Base-by-base conservation (phyloP, 2,329 filamentous ascomycete species). In the Colletotrichum gigasporum region DNA sequence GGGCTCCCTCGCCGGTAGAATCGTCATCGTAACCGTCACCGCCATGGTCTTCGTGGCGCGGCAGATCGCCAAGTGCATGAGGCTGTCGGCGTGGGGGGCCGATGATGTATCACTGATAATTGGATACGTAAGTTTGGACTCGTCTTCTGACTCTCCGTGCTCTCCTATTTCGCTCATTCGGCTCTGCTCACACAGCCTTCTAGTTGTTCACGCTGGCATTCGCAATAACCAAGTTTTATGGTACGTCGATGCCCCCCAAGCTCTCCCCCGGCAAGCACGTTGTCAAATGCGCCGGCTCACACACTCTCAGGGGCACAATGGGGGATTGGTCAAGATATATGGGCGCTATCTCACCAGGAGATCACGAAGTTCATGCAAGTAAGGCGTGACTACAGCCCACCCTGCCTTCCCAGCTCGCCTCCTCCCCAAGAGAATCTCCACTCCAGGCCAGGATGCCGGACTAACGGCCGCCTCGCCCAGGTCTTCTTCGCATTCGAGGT, bases 101-200 rank as follows among this genome's bases (percentile, higher is more conserved):
- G 61, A 64, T 24, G 61, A 64, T 16, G 37, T 45, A 14, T 30
- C 35, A 14, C 11, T 64, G 32, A 30, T 61, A 2, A 30, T 64
- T 12, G 61, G 61, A 53, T 64, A 48, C n/a, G 61, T 64, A 16
- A 48, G 47, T 22, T 8, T n/a, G n/a, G n/a, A n/a, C n/a, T n/a
- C n/a, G n/a, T n/a, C n/a, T n/a, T n/a, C n/a, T n/a, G n/a, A n/a
- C n/a, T n/a, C n/a, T n/a, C n/a, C n/a, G n/a, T n/a, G n/a, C n/a
- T n/a, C 18, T 16, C 22, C 18, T 11, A 26, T 10, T 32, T 11
- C 9, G 11, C 41, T 4, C 5, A 10, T 12, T 9, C 4, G 18
- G 3, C n/a, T n/a, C 5, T 3, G 2, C 5, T 14, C 5, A 11
- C 8, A 18, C 22, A 34, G 9, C 2, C 6, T 11, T 37, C 20